Evolutionary conservation across 2,329 filamentous ascomycete genomes (phyloP), one percentile per base, ranked within the genome.

Genomic region (Pseudogymnoascus sp.): DNA sequence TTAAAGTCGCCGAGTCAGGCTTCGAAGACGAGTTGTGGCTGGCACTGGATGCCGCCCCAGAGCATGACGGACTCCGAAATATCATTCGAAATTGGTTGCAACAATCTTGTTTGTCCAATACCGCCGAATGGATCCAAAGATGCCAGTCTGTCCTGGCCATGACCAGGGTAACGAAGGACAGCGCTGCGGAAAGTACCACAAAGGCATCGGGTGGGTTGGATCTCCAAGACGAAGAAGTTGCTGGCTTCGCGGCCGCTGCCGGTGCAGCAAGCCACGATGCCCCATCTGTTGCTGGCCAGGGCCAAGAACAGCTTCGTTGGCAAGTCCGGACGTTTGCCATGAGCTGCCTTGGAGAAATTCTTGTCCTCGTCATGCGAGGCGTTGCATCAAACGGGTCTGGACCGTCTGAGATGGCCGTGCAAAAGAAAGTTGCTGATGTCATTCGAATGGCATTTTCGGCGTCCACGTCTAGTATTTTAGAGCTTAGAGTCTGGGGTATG

Each of bases 401-500:
- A 5, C 80, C 83, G 2, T 90, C 92, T 4, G 89, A 95, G 71
- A 76, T 83, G 51, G 90, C 89, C 4, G 78, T 99, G 27, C 92
- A 99, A 74, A 83, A 84, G 64, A 88, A 86, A 70, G 85, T 99
- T 62, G 92, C 91, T 2, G 94, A 99, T 73, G 90, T 99, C 25
- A 91, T 99, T 63, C 87, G 92, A 59, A 96, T 97, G 82, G 93
- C 94, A 0, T 99, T 99, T 74, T 97, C 94, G 9, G 94, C 94
- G 0, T 97, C 93, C 1, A 99, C 94, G 0, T 93, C 93, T 2
- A 91, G 90, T 67, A 92, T 99, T 0, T 84, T 96, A 25, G 90
- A 96, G 70, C 81, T 99, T 63, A 84, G 94, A 27, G 88, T 99
- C 39, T 91, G 92, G 80, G 94, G 94, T 27, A 77, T 99, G 66